Percentiles rank a stretch among this genome's conserved stretches.
These are phyloP conservation scores for Didymella pomorum DNA, from an alignment of 2,329 filamentous ascomycete species.

Conservation along the genomic window DNA sequence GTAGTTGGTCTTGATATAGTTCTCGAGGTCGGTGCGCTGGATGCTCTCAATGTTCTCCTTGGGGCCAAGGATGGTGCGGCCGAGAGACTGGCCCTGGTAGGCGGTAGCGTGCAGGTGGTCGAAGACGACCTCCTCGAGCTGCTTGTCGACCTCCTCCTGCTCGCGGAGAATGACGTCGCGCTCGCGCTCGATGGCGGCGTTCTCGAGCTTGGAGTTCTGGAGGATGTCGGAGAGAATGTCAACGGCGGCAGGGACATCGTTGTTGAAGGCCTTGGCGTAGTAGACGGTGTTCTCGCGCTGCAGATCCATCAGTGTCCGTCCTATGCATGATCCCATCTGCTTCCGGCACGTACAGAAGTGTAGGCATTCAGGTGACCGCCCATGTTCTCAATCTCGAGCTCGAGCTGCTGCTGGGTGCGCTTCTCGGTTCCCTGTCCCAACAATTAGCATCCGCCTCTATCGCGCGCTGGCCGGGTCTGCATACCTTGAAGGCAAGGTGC, in stretches of 20 bases:
- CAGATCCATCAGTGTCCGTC: conserved; percentile 50
- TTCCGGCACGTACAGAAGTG: conserved; percentile 78
- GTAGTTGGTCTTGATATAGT: conserved; percentile 99
- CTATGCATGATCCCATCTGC: conserved; percentile 9
- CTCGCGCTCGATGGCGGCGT: conserved; percentile 92
- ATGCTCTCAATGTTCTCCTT: conserved; percentile 99
- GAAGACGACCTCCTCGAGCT: conserved; percentile 98
- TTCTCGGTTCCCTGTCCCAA: conserved; percentile 80
- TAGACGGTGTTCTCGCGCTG: conserved; percentile 99
- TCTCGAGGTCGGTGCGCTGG: conserved; percentile 84
- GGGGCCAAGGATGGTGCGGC: conserved; percentile 96
- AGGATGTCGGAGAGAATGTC: conserved; percentile 99
- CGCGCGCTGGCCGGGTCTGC: conserved; percentile 9
- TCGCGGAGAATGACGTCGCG: conserved; percentile 98
- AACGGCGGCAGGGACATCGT: conserved; percentile 93
- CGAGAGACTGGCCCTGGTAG: conserved; percentile 94
- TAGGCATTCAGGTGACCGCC: conserved; percentile 99
- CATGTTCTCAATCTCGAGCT: conserved; percentile 99
- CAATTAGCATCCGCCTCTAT: conserved; percentile 36
- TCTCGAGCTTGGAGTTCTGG: conserved; percentile 98
- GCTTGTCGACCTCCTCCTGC: conserved; percentile 99
- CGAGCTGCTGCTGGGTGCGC: conserved; percentile 94
- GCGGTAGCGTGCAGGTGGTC: conserved; percentile 98
- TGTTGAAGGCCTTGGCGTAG: conserved; percentile 99
- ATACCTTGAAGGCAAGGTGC: conserved; percentile 99